These are phyloP conservation scores for Apiospora kogelbergensis DNA, from an alignment of 2,329 filamentous ascomycete genomes.

Conservation along the genomic window DNA sequence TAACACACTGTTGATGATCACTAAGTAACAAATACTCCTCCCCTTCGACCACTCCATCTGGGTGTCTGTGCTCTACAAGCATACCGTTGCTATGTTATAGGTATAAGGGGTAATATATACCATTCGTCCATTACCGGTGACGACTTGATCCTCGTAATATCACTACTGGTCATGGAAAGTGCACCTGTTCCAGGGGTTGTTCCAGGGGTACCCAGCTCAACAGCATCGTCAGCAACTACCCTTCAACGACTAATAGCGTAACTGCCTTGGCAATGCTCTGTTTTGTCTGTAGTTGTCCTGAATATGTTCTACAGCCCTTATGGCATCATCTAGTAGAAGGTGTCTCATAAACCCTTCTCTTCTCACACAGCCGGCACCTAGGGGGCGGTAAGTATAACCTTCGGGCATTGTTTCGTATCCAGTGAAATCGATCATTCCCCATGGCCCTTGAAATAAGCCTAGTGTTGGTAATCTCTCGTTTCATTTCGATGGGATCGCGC, in stretches of 20 bases:
- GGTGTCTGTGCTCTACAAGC: not conserved
- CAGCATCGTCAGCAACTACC: not conserved
- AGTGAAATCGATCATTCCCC: not conserved
- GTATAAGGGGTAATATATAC: not conserved
- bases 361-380: not conserved
- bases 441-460: not conserved
- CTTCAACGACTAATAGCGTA: too few species aligned
- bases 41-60: not conserved
- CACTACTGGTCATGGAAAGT: not conserved
- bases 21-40: too few species aligned
- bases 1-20: not conserved
- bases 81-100: not conserved
- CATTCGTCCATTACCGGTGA: too few species aligned
- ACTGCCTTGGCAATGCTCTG: too few species aligned
- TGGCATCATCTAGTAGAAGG: too few species aligned
- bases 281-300: too few species aligned
- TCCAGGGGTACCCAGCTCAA: not conserved
- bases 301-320: too few species aligned
- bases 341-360: too few species aligned
- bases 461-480: not conserved
- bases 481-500: not conserved
- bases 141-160: not conserved
- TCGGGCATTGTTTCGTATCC: not conserved
- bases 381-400: not conserved
- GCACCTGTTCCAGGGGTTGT: not conserved